These are phyloP conservation scores for Rhododendron henanense DNA, from an alignment of 148 eudicot species.

Conservation along the genomic window DNA sequence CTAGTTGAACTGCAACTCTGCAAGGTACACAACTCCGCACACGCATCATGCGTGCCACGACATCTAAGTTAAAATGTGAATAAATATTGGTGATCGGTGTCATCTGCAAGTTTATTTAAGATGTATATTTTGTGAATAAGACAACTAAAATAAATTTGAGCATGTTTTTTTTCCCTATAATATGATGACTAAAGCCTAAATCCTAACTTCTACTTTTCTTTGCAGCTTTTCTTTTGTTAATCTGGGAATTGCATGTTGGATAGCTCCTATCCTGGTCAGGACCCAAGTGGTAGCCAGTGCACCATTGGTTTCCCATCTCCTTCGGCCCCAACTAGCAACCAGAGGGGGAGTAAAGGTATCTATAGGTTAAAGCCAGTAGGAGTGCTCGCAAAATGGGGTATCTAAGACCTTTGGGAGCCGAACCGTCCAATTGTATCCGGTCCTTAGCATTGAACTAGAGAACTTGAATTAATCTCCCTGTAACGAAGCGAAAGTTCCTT, in stretches of 20 bases:
- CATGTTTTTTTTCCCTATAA: background rate
- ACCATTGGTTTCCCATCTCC: background rate
- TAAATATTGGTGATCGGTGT: background rate
- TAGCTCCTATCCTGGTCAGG: background rate
- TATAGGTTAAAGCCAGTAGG: background rate
- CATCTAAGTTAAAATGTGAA: background rate
- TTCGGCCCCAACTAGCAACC: background rate
- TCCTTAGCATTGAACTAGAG: background rate
- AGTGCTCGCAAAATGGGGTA: background rate
- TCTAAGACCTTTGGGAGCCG: background rate
- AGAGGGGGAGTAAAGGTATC: background rate
- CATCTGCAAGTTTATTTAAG: background rate
- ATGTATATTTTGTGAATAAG: background rate
- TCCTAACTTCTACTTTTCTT: background rate
- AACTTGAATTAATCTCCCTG: background rate
- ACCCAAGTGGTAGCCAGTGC: background rate
- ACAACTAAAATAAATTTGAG: background rate
- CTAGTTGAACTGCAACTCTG: background rate
- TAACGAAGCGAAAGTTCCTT: background rate
- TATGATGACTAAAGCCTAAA: background rate
- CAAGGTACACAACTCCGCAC: background rate
- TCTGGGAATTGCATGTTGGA: background rate
- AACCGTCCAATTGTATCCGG: background rate
- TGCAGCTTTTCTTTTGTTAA: background rate
- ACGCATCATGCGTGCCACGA: background rate